These are phyloP conservation scores for Backusella tarrabulga DNA, from an alignment of 192 early-diverging fungal species.

Conservation along the genomic window DNA sequence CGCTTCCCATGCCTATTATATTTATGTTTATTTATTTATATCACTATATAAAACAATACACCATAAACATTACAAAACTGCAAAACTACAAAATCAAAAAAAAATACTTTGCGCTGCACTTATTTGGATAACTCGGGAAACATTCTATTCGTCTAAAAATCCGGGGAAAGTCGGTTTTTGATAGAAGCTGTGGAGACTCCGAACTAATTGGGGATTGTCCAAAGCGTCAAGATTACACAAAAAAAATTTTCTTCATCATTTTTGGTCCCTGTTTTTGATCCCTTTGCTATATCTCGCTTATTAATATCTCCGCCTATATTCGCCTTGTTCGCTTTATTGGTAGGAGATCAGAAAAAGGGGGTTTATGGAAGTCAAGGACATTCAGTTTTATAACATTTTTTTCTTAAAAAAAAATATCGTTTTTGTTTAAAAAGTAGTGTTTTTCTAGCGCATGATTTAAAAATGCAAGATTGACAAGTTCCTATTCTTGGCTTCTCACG, in stretches of 20 bases:
- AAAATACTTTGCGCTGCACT: not conserved
- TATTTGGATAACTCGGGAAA: not conserved
- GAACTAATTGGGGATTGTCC: conserved; percentile 1
- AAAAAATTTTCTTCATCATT: not conserved
- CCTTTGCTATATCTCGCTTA: not conserved
- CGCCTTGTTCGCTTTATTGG: not conserved
- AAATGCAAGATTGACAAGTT: not conserved
- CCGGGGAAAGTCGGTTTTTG: conserved; percentile 9
- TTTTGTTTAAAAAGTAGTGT: not conserved
- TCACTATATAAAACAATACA: not conserved
- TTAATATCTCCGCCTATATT: not conserved
- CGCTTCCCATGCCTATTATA: not conserved
- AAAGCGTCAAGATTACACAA: not conserved
- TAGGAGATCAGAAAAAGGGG: not conserved
- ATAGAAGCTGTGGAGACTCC: conserved; percentile 2
- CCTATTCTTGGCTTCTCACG: not conserved
- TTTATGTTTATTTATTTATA: not conserved
- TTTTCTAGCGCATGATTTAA: not conserved
- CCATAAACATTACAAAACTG: not conserved
- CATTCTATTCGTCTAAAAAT: conserved; percentile 2
- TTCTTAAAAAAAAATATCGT: not conserved
- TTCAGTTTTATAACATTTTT: not conserved
- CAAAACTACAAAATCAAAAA: not conserved
- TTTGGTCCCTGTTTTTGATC: conserved; percentile 2
- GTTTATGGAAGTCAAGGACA: not conserved